phyloP scores from a whole-genome alignment of 768 basidiomycete species.

The Suillus brevipes region DNA sequence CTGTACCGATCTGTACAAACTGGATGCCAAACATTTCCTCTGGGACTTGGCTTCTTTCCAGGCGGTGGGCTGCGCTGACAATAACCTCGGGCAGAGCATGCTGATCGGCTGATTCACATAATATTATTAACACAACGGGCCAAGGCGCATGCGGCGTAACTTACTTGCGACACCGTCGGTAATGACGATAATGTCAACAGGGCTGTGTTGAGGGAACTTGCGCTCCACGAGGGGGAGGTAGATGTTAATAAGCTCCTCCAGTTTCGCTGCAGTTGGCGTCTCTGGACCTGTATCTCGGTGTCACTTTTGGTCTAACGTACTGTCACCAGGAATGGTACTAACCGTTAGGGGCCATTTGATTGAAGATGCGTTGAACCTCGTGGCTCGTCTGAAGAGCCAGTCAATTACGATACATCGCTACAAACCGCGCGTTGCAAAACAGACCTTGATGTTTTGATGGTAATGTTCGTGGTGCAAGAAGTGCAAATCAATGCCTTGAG shows the following conservation, averaged over 20 bases:
- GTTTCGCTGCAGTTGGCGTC: constrained; percentile 30
- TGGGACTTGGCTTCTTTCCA: constrained; percentile 31
- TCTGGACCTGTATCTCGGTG: constrained; percentile 19
- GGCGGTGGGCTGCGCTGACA: constrained; percentile 27
- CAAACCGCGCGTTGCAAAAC: not conserved
- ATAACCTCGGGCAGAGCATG: constrained; percentile 17
- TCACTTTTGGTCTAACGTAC: not conserved
- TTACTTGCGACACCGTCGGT: constrained; percentile 34
- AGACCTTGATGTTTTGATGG: constrained; percentile 14
- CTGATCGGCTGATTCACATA: constrained; percentile 17
- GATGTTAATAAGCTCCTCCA: constrained; percentile 31
- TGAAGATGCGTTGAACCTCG: constrained; percentile 5
- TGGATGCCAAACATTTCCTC: constrained; percentile 37
- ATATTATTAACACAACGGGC: not conserved
- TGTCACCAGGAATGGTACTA: not conserved
- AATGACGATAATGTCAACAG: constrained; percentile 27
- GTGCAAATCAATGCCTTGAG: constrained; percentile 34
- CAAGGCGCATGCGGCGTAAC: constrained; percentile 8
- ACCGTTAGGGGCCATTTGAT: constrained; percentile 5
- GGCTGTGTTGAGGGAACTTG: constrained; percentile 15
- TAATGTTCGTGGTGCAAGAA: constrained; percentile 31
- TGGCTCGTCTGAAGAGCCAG: constrained; percentile 3
- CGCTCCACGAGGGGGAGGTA: constrained; percentile 27
- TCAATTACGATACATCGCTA: not conserved
- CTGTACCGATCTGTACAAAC: constrained; percentile 40